These are phyloP conservation scores for Cryphonectria carpinicola DNA, from an alignment of 2,329 filamentous ascomycete species.

Conservation along the genomic window DNA sequence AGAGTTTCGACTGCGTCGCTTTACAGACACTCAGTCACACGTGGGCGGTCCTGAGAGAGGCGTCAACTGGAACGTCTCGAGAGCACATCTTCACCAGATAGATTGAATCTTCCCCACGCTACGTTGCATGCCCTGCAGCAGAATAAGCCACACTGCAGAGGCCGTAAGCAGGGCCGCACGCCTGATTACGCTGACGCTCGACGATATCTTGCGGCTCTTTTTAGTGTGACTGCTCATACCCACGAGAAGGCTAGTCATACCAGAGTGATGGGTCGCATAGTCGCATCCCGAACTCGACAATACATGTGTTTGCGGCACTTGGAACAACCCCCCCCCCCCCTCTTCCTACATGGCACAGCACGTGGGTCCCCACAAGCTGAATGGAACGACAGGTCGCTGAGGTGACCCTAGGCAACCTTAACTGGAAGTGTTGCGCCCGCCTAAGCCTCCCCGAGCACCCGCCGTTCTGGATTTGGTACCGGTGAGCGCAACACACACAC, in stretches of 20 bases:
- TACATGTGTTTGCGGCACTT: constrained; percentile 10
- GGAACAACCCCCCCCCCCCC: neutral
- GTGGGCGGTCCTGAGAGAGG: too few relatives aligned
- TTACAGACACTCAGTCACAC: neutral
- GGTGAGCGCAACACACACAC: neutral
- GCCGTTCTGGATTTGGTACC: constrained; percentile 20
- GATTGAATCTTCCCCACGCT: neutral
- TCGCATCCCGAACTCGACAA: neutral
- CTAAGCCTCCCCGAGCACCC: constrained; percentile 22
- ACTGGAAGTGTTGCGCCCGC: constrained; percentile 11
- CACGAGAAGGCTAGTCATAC: neutral
- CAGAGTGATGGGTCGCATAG: neutral
- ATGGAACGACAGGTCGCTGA: neutral
- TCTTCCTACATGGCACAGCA: constrained; percentile 5
- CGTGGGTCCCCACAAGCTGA: neutral
- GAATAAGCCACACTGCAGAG: neutral
- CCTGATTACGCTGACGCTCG: constrained; percentile 6
- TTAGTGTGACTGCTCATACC: neutral
- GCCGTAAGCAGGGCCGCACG: neutral
- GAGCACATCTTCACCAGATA: neutral
- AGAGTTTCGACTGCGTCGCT: neutral
- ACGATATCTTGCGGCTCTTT: constrained; percentile 15
- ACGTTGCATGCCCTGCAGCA: neutral
- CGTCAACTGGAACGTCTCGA: neutral
- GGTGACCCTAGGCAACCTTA: constrained; percentile 22